These are phyloP conservation scores for Populus ilicifolia DNA, from an alignment of 345 rosid genomes.

Conservation along the genomic window DNA sequence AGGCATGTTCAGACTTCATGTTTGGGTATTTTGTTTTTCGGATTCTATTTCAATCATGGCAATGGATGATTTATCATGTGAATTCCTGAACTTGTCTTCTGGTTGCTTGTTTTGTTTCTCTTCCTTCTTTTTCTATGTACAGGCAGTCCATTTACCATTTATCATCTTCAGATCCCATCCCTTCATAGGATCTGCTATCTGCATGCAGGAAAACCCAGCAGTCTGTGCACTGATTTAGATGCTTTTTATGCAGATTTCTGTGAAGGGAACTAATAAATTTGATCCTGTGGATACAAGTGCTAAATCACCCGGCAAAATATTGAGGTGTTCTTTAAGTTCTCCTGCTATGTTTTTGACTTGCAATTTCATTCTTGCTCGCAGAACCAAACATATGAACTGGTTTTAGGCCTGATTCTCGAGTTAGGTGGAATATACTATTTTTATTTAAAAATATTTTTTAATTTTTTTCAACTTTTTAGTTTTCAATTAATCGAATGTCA, in stretches of 20 bases:
- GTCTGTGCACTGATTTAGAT: neutral
- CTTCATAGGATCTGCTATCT: neutral
- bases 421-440: too few relatives aligned
- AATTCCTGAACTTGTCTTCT: neutral
- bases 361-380: neutral
- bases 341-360: neutral
- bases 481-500: too few relatives aligned
- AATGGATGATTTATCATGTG: neutral
- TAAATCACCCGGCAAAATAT: neutral
- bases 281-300: neutral
- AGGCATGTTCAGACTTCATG: neutral
- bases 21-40: neutral
- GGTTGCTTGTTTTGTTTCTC: neutral
- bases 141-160: neutral
- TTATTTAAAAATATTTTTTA: too few relatives aligned
- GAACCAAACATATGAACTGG: neutral
- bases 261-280: neutral
- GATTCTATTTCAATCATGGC: neutral
- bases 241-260: neutral
- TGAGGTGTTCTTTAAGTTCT: neutral
- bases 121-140: neutral
- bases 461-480: too few relatives aligned
- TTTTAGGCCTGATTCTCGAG: too few relatives aligned
- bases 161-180: neutral
- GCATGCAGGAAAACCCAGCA: neutral